phyloP scores from a whole-genome alignment of 1,284 basidiomycete species.

The Cryptococcus sp. region DNA sequence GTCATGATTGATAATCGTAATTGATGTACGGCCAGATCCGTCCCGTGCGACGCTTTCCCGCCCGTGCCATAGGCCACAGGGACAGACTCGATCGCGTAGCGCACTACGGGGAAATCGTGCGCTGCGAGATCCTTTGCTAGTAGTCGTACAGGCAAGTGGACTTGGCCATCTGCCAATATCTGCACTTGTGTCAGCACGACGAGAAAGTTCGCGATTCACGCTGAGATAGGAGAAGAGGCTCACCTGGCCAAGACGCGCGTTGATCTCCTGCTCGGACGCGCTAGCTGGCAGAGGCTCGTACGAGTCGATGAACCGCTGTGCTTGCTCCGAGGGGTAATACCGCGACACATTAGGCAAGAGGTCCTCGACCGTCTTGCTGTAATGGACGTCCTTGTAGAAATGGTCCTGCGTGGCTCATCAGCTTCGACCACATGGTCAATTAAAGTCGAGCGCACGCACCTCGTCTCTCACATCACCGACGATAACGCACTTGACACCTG shows the following conservation, averaged over 20 bases:
- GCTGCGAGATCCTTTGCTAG: constrained; percentile 63
- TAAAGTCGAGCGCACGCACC: constrained; percentile 60
- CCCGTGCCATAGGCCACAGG: constrained; percentile 50
- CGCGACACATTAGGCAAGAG: constrained; percentile 63
- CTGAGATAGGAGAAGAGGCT: constrained; percentile 6
- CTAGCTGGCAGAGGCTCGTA: constrained; percentile 54
- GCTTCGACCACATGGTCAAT: neutral
- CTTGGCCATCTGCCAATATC: constrained; percentile 67
- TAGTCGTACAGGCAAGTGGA: constrained; percentile 67
- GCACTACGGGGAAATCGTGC: constrained; percentile 63
- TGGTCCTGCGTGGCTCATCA: constrained; percentile 47
- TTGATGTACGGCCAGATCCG: constrained; percentile 61
- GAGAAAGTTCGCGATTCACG: no score
- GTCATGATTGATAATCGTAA: constrained; percentile 54
- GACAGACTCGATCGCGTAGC: constrained; percentile 65
- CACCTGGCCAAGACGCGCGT: constrained; percentile 59
- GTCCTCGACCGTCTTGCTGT: constrained; percentile 58
- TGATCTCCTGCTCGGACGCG: constrained; percentile 53
- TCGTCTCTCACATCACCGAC: constrained; percentile 72
- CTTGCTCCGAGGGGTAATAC: constrained; percentile 62
- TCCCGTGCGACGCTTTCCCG: constrained; percentile 69
- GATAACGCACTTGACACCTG: constrained; percentile 64
- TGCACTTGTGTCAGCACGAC: constrained; percentile 26
- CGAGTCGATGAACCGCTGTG: constrained; percentile 56
- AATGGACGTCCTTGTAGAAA: constrained; percentile 69